Base-by-base conservation (phyloP, 495 filamentous ascomycete genomes). In the Cryomyces minteri region DNA sequence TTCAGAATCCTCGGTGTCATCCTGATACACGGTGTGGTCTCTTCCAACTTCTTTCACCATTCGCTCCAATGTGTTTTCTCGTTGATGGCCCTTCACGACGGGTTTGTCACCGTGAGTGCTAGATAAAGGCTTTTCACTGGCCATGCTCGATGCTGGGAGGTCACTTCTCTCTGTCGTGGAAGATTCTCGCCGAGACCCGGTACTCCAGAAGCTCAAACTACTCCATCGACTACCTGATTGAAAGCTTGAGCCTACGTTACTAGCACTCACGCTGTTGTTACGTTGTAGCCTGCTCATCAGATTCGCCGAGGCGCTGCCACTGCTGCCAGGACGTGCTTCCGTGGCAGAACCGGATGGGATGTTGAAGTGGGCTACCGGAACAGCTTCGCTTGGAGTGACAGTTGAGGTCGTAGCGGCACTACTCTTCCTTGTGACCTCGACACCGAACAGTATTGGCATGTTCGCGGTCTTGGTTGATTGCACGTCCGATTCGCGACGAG, bases 201-300 rank as follows among this genome's bases (percentile, higher is more conserved):
- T 68, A 50, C 72, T 79, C 88, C 88, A 95, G 39, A 94, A 72
- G 9, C 83, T 92, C 43, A 90, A 79, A 38, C 94, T 70, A 46
- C 79, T 88, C 84, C 88, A 94, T 45, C 79, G 72, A 39, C 75
- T 79, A 33, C 67, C 68, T 38, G 66, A 63, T 37, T 74, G 69
- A 11, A 80, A 77, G 48, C 82, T 71, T 25, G 70, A 74, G 49
- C 71, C 77, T 36, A 67, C 65, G 18, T 62, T 73, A 54, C 69
- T 76, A 8, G 41, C 47, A 31, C 53, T 45, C 5, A 51, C 53
- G 37, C 47, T 58, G 33, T 85, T 74, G 25, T 76, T 79, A 48
- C 86, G 71, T 45, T 77, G 74, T 11, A 95, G 63, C 4, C 74
- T 80, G 43, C 78, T 73, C 56, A 86, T 73, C 37, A 95, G 61